phyloP scores from a whole-genome alignment of 1,139 yeast genomes.

The Zhuliangozyma parablackwelliae region DNA sequence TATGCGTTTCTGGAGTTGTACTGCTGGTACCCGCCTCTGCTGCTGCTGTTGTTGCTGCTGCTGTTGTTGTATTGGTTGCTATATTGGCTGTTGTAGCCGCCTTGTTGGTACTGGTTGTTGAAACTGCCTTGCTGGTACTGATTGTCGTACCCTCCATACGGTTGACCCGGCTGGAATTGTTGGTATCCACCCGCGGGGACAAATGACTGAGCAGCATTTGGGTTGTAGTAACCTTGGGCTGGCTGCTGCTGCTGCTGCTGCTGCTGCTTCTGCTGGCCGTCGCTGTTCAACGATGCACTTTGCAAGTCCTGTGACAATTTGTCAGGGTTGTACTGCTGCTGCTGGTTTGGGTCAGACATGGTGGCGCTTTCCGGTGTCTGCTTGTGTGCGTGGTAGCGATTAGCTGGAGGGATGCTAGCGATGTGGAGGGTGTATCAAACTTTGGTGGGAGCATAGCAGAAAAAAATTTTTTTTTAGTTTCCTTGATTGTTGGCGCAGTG shows the following conservation, averaged over 20 bases:
- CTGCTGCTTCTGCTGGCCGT: constrained; percentile 13
- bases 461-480: no score
- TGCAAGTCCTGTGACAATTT: constrained; percentile 54
- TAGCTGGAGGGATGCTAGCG: no score
- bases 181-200: constrained; percentile 30
- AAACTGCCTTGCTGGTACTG: constrained; percentile 3
- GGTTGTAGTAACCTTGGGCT: constrained; percentile 27
- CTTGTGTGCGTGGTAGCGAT: no score
- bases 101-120: constrained; percentile 12
- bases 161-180: constrained; percentile 8
- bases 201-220: constrained; percentile 39
- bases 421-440: no score
- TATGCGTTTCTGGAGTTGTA: constrained; percentile 13
- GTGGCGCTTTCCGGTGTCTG: no score
- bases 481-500: no score
- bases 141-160: constrained; percentile 11
- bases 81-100: constrained; percentile 4
- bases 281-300: constrained; percentile 31
- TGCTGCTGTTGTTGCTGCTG: constrained; percentile 15
- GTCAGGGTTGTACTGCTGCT: constrained; percentile 36
- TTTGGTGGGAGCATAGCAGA: no score
- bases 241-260: constrained; percentile 9
- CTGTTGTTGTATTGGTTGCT: constrained; percentile 1
- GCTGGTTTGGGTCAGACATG: constrained; percentile 41
- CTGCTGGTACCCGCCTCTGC: constrained; percentile 21